phyloP scores from a whole-genome alignment of 2,329 filamentous ascomycete genomes.

The Aplosporella prunicola region DNA sequence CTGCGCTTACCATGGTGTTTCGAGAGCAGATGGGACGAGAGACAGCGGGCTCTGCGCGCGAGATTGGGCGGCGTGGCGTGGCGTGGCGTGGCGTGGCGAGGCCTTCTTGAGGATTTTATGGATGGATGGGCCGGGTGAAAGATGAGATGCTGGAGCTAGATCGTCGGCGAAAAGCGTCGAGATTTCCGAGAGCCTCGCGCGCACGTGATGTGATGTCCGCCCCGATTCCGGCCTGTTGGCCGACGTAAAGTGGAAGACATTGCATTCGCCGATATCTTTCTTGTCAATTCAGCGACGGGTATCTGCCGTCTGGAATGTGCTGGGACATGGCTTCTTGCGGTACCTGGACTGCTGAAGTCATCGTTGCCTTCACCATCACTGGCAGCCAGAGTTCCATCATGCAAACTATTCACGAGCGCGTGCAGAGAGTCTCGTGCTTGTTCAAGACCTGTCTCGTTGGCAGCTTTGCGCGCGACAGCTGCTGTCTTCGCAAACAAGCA shows the following conservation, averaged over 20 bases:
- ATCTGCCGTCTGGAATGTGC: too few relatives aligned
- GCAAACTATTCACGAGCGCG: too few relatives aligned
- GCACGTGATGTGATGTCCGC: constrained; percentile 2
- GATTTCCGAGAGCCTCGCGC: constrained; percentile 1
- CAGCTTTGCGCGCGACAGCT: background rate
- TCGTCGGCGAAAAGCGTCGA: constrained; percentile 8
- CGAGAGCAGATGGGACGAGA: too few relatives aligned
- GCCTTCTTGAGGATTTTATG: constrained; percentile 1
- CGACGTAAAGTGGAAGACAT: background rate
- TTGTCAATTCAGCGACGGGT: too few relatives aligned
- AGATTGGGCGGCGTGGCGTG: background rate
- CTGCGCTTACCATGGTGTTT: too few relatives aligned
- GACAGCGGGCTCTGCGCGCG: too few relatives aligned
- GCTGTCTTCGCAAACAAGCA: constrained; percentile 2
- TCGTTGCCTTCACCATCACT: constrained; percentile 5
- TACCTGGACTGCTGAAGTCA: background rate
- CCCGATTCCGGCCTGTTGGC: constrained; percentile 1
- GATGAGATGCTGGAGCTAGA: background rate
- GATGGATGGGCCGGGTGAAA: constrained; percentile 3
- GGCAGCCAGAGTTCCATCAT: too few relatives aligned
- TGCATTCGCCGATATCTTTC: too few relatives aligned
- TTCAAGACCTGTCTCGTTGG: constrained; percentile 5
- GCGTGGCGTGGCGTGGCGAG: background rate
- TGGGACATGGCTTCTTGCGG: background rate
- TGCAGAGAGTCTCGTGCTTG: constrained; percentile 3